phyloP scores from a whole-genome alignment of 1,284 basidiomycete species.

The Heterobasidion parviporum region DNA sequence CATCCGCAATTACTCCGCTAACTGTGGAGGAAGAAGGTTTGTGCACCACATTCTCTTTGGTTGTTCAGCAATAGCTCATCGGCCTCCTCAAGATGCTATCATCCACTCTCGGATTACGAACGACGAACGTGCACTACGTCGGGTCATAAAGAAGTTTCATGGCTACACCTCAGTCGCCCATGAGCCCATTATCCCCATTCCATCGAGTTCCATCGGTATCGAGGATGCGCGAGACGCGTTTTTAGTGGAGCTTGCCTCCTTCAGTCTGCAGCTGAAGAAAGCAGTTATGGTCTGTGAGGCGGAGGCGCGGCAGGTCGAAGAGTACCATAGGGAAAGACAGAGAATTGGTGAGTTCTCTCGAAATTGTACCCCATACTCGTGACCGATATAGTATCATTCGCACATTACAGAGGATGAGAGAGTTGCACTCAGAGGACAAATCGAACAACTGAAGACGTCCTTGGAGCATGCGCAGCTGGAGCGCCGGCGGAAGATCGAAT shows the following conservation, averaged over 20 bases:
- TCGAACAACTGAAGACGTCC: conserved; percentile 64
- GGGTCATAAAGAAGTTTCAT: conserved; percentile 74
- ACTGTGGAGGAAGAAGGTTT: conserved; percentile 64
- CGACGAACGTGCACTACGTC: conserved; percentile 52
- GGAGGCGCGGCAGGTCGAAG: conserved; percentile 71
- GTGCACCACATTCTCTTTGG: conserved; percentile 4
- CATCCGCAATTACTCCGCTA: conserved; percentile 32
- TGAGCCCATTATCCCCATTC: conserved; percentile 31
- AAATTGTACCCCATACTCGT: neutral
- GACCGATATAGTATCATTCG: neutral
- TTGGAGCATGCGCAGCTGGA: conserved; percentile 71
- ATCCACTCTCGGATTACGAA: conserved; percentile 70
- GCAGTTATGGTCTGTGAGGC: conserved; percentile 74
- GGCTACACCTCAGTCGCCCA: conserved; percentile 54
- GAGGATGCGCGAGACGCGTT: conserved; percentile 74
- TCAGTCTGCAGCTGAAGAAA: conserved; percentile 66
- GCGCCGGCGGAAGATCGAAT: conserved; percentile 72
- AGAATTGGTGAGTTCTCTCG: conserved; percentile 50
- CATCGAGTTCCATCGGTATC: conserved; percentile 28
- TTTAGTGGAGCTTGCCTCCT: conserved; percentile 65
- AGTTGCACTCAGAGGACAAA: conserved; percentile 53
- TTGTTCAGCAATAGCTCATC: neutral
- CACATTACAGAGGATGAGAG: conserved; percentile 55
- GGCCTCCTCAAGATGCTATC: conserved; percentile 47
- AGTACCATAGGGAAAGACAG: conserved; percentile 64